phyloP scores from a whole-genome alignment of 1,284 basidiomycete genomes.

The Laetiporus sulphureus region DNA sequence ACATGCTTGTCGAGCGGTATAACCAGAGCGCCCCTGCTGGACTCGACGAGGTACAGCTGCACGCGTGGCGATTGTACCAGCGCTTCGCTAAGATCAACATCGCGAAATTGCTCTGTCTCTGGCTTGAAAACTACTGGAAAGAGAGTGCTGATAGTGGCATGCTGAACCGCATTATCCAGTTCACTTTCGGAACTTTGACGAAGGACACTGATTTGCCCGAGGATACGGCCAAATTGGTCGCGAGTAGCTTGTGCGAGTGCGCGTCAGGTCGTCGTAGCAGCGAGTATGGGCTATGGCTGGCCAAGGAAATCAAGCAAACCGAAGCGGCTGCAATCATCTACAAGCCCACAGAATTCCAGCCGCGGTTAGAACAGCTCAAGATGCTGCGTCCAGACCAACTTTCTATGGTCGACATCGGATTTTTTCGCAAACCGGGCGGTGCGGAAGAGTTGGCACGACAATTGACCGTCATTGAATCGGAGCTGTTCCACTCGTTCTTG shows the following conservation, averaged over 20 bases:
- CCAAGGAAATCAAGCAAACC: constrained; percentile 1
- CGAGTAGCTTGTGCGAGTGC: constrained; percentile 3
- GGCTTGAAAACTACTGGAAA: constrained; percentile 76
- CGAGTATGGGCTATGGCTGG: constrained; percentile 4
- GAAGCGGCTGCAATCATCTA: background rate
- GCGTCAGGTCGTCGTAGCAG: background rate
- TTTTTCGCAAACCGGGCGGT: constrained; percentile 11
- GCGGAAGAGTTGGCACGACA: constrained; percentile 18
- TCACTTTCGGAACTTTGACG: constrained; percentile 19
- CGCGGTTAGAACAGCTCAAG: constrained; percentile 2
- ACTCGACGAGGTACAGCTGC: constrained; percentile 32
- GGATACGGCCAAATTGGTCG: constrained; percentile 4
- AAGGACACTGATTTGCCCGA: constrained; percentile 8
- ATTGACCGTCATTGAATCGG: constrained; percentile 19
- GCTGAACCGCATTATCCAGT: constrained; percentile 31
- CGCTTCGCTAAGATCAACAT: constrained; percentile 58
- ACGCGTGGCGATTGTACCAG: constrained; percentile 44
- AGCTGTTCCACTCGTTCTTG: constrained; percentile 15
- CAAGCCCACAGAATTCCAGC: constrained; percentile 4
- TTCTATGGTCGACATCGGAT: constrained; percentile 9
- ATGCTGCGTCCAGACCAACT: background rate
- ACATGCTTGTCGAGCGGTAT: constrained; percentile 54
- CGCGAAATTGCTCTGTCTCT: constrained; percentile 60
- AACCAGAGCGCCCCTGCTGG: constrained; percentile 30
- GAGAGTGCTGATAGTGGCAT: constrained; percentile 36